Base-by-base conservation (phyloP, 306 rosid genomes). In the Trichosanthes cucumerina region DNA sequence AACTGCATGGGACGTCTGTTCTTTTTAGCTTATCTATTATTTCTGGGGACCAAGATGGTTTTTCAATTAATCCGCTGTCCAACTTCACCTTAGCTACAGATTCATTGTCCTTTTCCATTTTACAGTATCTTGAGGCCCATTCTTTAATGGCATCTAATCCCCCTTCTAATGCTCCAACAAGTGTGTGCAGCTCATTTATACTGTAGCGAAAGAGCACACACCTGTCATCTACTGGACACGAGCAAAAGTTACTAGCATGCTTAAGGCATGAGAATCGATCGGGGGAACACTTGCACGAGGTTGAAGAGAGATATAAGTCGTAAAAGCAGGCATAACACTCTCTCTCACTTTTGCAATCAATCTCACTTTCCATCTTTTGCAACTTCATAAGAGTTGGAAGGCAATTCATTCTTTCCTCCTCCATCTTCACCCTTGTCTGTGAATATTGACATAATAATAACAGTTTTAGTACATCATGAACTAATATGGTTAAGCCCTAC, bases 251-350 rank as follows among this genome's bases (percentile, higher is more conserved):
- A 64, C 80, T 87, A 79, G 89, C 84, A 80, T 94, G 97, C 76
- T 82, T 86, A 70, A 94, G 93, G 80, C 98, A 94, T 80, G 98
- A 90, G 82, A 81, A 94, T 78, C 78, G 83, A 58, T 87, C 86
- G 16, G 90, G 97, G 52, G 98, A 92, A 85, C 97, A 94, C 79
- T 86, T 80, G 83, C 98, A 92, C 71, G 93, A 82, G 16, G 84
- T 83, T 24, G 94, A 96, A 78, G 96, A 92, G 76, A 92, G 82
- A 81, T 94, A 90, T 78, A 94, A 86, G 86, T 94, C 98, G 73
- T 92, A 94, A 86, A 87, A 92, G 88, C 98, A 94, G 76, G 89
- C 83, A 82, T 80, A 90, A 57, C 98, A 94, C 79, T 94, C 98
- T 88, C 96, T 92, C 80, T 94, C 98, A 44, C 80, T 83, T 65